Percentiles rank a stretch among this genome's conserved stretches.
phyloP scores from a whole-genome alignment of 2,329 filamentous ascomycete genomes.

The Leptographium lundbergii region DNA sequence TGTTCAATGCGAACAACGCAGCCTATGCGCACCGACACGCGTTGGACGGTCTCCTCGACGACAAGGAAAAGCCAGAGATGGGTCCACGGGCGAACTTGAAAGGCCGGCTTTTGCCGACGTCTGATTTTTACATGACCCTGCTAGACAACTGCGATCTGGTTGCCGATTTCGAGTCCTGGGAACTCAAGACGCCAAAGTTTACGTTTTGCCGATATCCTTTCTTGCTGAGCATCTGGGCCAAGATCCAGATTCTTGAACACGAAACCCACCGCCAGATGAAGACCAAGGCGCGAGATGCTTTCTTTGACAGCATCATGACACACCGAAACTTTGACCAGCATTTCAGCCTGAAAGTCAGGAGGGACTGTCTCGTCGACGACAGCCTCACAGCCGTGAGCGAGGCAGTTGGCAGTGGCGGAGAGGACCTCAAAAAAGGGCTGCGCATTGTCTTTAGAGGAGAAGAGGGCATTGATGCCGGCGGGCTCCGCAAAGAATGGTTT shows the following conservation, averaged over 20 bases:
- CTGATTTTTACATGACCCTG: slow-evolving; percentile 76
- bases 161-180: slow-evolving; percentile 80
- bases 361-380: slow-evolving; percentile 81
- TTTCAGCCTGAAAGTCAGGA: slow-evolving; percentile 61
- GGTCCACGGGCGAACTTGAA: slow-evolving; percentile 30
- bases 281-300: slow-evolving; percentile 74
- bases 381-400: slow-evolving; percentile 76
- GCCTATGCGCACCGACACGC: slow-evolving; percentile 21
- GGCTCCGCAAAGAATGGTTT: slow-evolving; percentile 90
- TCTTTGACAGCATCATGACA: slow-evolving; percentile 78
- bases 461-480: slow-evolving; percentile 83
- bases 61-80: slow-evolving; percentile 15
- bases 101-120: slow-evolving; percentile 63
- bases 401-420: slow-evolving; percentile 65
- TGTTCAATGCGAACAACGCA: slow-evolving; percentile 69
- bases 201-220: slow-evolving; percentile 90
- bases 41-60: background rate
- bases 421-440: slow-evolving; percentile 83
- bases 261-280: slow-evolving; percentile 86
- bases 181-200: slow-evolving; percentile 60
- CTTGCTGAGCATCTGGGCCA: slow-evolving; percentile 81
- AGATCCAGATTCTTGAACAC: slow-evolving; percentile 80
- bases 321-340: slow-evolving; percentile 64
- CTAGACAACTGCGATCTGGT: slow-evolving; percentile 80
- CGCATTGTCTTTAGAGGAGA: slow-evolving; percentile 78